Evolutionary conservation across 2,329 filamentous ascomycete genomes (phyloP).

Genomic region (Paecilomyces sp.): DNA sequence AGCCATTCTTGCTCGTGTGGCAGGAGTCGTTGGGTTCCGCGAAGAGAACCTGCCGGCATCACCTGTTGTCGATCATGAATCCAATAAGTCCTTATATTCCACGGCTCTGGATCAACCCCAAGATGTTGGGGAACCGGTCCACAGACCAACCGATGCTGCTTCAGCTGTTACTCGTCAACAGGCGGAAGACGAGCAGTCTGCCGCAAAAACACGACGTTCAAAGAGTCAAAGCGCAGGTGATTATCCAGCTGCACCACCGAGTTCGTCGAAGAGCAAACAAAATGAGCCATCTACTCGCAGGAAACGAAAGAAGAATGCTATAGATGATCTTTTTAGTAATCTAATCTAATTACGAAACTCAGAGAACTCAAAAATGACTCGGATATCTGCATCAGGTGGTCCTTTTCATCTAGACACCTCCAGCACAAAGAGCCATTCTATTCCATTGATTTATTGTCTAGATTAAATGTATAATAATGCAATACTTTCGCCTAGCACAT

Average conservation of each 20-base stretch:
- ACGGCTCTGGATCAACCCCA: slow-evolving; percentile 7
- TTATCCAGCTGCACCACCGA: slow-evolving; percentile 1
- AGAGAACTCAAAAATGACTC: not conserved
- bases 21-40: slow-evolving; percentile 34
- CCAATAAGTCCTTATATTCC: not conserved
- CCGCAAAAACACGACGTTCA: not conserved
- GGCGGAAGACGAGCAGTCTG: not conserved
- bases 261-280: slow-evolving; percentile 20
- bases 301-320: slow-evolving; percentile 56
- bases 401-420: not conserved
- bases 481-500: slow-evolving; percentile 56
- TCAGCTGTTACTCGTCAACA: not conserved
- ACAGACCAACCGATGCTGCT: slow-evolving; percentile 8
- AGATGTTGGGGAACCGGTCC: slow-evolving; percentile 18
- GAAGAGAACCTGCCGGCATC: not conserved
- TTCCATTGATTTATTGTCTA: not conserved
- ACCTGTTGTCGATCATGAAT: not conserved
- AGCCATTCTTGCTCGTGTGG: slow-evolving; percentile 54
- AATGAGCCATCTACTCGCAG: slow-evolving; percentile 18
- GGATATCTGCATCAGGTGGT: not conserved
- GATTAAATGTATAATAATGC: slow-evolving; percentile 32
- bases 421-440: not conserved
- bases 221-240: not conserved
- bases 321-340: slow-evolving; percentile 65
- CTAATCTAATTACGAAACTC: slow-evolving; percentile 32